Conservation (phyloP, 129 eudicot genomes). For the carrot (Daucus carota) region DNA sequence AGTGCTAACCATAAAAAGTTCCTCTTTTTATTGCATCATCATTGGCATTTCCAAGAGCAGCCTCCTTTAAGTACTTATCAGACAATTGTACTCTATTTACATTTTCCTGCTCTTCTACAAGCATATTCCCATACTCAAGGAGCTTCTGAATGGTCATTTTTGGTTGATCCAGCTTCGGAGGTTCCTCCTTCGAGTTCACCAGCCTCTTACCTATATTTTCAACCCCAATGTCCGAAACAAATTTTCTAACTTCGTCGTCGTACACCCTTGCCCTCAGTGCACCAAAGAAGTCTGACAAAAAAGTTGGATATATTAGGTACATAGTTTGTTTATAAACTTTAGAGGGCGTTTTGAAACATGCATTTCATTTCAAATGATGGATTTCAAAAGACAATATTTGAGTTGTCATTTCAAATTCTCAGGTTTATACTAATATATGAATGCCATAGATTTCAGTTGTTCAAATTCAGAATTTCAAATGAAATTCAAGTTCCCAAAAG, state of each 20-base stretch:
- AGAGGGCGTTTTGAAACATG: too few relatives aligned
- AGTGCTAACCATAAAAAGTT: constrained; percentile 31
- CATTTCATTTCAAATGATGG: too few relatives aligned
- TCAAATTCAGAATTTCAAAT: too few relatives aligned
- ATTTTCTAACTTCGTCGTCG: constrained; percentile 63
- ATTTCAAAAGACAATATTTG: too few relatives aligned
- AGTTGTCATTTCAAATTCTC: too few relatives aligned
- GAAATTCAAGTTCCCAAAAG: too few relatives aligned
- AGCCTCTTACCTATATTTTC: constrained; percentile 53
- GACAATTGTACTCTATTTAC: constrained; percentile 59
- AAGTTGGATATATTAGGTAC: not conserved
- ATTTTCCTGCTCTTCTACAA: constrained; percentile 54
- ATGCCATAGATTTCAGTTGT: too few relatives aligned
- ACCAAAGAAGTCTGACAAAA: constrained; percentile 57
- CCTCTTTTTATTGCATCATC: constrained; percentile 45
- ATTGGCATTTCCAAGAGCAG: constrained; percentile 65
- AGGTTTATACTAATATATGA: too few relatives aligned
- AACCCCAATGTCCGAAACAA: constrained; percentile 38
- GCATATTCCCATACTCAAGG: constrained; percentile 53
- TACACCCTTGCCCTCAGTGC: constrained; percentile 72
- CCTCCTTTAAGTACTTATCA: constrained; percentile 43
- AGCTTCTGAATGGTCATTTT: constrained; percentile 46
- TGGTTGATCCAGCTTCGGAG: constrained; percentile 48
- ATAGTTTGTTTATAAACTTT: not conserved
- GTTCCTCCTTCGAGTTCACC: constrained; percentile 57